Evolutionary conservation across 2,329 filamentous ascomycete species (phyloP), one percentile per base, ranked within the genome.

Genomic region (Didymella glomerata): DNA sequence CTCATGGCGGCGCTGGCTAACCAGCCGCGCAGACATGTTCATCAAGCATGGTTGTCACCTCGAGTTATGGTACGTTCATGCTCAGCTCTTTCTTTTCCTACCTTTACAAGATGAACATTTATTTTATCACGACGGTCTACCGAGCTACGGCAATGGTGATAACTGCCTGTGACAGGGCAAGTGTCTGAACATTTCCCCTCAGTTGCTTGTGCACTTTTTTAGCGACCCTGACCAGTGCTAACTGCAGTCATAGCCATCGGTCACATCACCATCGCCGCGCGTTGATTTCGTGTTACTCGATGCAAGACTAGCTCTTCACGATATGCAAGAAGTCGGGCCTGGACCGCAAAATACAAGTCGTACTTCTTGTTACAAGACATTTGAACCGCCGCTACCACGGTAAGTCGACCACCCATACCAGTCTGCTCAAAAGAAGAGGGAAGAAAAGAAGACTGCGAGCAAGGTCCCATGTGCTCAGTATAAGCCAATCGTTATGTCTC

Each of bases 81-180:
- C 22, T 20, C 7, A 18, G 40, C 46, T 16, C 46, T 42, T 20
- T 9, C 27, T 57, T 20, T 54, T 27, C 14, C 28, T 50, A 25
- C n/a, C 54, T 55, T 75, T 47, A 65, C 41, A 72, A 71, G 75
- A 77, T 77, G 75, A 77, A 75, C 85, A 71, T 68, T 72, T 65
- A 71, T 68, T 59, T 76, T 88, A 77, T 91, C 90, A 92, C 90
- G 90, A 92, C 90, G 90, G 90, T 92, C 90, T 90, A 89, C 90
- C 89, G 91, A 92, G 87, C 85, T 82, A 85, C 81, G 81, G 86
- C 84, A 81, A 90, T 92, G 90, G 91, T 91, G 90, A 92, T 82
- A 88, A 81, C 80, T 70, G 88, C 88, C 88, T 87, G 82, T 91
- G 89, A 91, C 89, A 88, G 82, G 88, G 89, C 88, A 72, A 74